Base-by-base conservation (phyloP, 495 filamentous ascomycete species). In the Xanthoparmelia taractica region DNA sequence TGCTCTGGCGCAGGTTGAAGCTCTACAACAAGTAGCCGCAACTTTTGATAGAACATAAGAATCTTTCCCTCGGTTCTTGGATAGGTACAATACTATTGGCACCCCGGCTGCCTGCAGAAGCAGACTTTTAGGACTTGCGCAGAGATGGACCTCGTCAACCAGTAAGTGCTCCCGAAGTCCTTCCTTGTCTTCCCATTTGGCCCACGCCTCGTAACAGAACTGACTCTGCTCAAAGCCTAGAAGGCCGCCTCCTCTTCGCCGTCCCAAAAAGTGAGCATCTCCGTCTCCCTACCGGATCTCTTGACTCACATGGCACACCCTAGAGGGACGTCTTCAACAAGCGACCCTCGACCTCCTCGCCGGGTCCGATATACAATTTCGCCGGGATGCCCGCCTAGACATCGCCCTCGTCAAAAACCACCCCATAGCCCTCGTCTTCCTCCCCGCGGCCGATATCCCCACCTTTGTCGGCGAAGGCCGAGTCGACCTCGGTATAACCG, bases 391-490 rank as follows among this genome's bases (percentile, higher is more conserved):
- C 73, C 89, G 94, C 57, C 87, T 96, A 65, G 94, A 98, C 75
- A 96, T 97, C 74, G 94, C 94, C 18, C 84, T 97, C 27, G 92
- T 96, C 72, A 89, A 94, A 79, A 97, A 97, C 77, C 84, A 92
- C 38, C 90, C 89, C 37, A 90, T 98, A 64, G 95, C 93, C 17
- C 89, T 98, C 65, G 84, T 98, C 75, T 98, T 98, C 81, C 90
- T 98, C 43, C 94, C 94, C 31, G 94, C 91, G 40, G 92, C 90
- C 60, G 94, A 97, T 73, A 98, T 98, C 71, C 95, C 94, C 33
- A 93, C 89, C 59, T 97, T 97, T 68, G 91, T 98, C 50, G 94
- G 92, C 34, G 92, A 97, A 73, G 94, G 94, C 36, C 84, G 87
- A 58, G 94, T 97, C 18, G 92, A 95, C 71, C 76, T 98, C 8